Evolutionary conservation across 163 green algal genomes (phyloP), one percentile per base, ranked within the genome.

Genomic region (Volvox carteri): DNA sequence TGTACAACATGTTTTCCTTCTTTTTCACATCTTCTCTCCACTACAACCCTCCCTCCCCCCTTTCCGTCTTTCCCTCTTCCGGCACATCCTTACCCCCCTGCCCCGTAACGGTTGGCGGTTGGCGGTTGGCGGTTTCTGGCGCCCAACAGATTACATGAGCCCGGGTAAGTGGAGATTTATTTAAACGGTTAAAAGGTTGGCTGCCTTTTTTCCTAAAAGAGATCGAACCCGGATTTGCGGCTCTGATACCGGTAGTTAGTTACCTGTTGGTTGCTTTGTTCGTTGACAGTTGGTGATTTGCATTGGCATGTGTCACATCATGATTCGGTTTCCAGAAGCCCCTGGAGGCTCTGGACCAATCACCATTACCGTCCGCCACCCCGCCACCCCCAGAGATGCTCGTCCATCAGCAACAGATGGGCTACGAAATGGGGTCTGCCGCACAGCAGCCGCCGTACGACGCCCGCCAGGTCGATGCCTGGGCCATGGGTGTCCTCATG

Each of bases 61-160:
- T 19, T 30, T 8, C 19, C 62, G 23, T 9, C n/a, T 46, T 9
- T 30, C 4, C 30, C 28, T 12, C 7, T 30, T 7, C 62, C 62
- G 19, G 30, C 62, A 44, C 16, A 16, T 44, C 62, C 62, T 46
- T 30, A 8, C n/a, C 18, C 62, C n/a, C 8, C 62, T 42, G 9
- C n/a, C 4, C n/a, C 30, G 6, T 44, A n/a, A 4, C 30, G 7
- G 19, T 9, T 19, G 25, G 33, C 33, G 58, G 14, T n/a, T n/a
- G n/a, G n/a, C n/a, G n/a, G n/a, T n/a, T n/a, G n/a, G n/a, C n/a
- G n/a, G n/a, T n/a, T n/a, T n/a, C n/a, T n/a, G n/a, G n/a, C n/a
- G n/a, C n/a, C n/a, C n/a, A 75, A 44, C 33, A 86, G 95, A 98
- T 90, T 98, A 98, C 92, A 96, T 98, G 93, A 86, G 92, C 18